Evolutionary conservation across 805 yeast species (phyloP), one percentile per base, ranked within the genome.

Genomic region (Saccharomycodes ludwigii): DNA sequence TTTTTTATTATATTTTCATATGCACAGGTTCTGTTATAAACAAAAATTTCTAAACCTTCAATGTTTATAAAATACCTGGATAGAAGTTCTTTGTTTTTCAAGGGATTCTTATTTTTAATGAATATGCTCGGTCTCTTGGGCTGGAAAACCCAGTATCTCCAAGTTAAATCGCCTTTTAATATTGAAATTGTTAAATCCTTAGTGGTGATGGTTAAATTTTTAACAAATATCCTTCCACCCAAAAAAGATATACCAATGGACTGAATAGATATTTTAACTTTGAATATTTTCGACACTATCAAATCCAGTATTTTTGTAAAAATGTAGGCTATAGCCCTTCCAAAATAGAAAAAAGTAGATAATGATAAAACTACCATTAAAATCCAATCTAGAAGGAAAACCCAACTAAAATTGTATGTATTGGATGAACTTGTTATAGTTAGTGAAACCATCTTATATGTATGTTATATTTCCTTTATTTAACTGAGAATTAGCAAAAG

Each of bases 71-170:
- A 42, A 36, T 76, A 65, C 24, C 84, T 59, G 7, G 76, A 58
- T 2, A 80, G 79, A 2, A 72, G 65, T 24, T 56, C 52, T 8
- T 52, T 56, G 44, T 75, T 73, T n/a, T 54, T 54, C 12, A 37
- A 41, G 14, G 32, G 39, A 29, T 50, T 47, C 8, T 36, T 35
- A 10, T 44, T 41, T 38, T 25, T 27, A 35, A 23, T 32, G 26
- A 17, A 28, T 25, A 6, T 27, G 10, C 8, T 29, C 37, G 14
- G 50, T 40, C 37, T 38, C 41, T 68, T 56, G 12, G 65, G 51
- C 4, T 54, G 49, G 4, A 61, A 56, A 31, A 83, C 59, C 97
- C 97, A 91, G 52, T 84, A 88, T 38, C 93, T 56, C 97, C 97
- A 91, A 0, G 94, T 81, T 18, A 88, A 48, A 43, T 73, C 71